Evolutionary conservation across 108 stramenopile species (phyloP).

Genomic region (Skeletonema marinoi): DNA sequence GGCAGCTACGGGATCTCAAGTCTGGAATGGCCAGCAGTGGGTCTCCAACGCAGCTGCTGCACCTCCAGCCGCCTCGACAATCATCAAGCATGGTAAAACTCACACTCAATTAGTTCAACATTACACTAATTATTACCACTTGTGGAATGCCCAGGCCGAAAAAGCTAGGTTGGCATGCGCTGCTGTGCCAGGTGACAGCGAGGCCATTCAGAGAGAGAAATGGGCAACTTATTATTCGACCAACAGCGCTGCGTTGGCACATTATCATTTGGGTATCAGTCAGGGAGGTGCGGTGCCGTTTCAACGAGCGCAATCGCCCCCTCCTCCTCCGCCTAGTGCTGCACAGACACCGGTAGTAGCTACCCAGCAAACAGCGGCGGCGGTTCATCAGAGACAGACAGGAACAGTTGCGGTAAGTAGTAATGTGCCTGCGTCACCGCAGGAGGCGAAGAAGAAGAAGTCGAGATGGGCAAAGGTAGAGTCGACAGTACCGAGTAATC

Average conservation of each 20-base stretch:
- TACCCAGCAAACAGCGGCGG: slow-evolving; percentile 9
- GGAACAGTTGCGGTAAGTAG: slow-evolving; percentile 5
- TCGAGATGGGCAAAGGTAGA: slow-evolving; percentile 13
- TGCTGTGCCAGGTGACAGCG: not conserved
- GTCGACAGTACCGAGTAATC: slow-evolving; percentile 3
- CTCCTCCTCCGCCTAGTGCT: slow-evolving; percentile 53
- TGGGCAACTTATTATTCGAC: slow-evolving; percentile 73
- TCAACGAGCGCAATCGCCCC: slow-evolving; percentile 44
- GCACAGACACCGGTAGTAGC: slow-evolving; percentile 8
- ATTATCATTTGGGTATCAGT: slow-evolving; percentile 55
- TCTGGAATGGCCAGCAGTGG: slow-evolving; percentile 24
- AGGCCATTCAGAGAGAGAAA: slow-evolving; percentile 16
- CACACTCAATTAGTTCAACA: slow-evolving; percentile 33
- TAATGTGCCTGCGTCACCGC: not conserved
- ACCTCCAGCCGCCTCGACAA: not conserved
- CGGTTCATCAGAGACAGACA: slow-evolving; percentile 1
- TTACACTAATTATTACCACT: slow-evolving; percentile 65
- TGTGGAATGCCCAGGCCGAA: slow-evolving; percentile 49
- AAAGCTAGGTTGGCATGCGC: slow-evolving; percentile 12
- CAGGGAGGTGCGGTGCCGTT: slow-evolving; percentile 44
- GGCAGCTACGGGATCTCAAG: slow-evolving; percentile 2
- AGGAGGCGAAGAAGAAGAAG: slow-evolving; percentile 1
- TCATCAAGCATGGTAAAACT: slow-evolving; percentile 38
- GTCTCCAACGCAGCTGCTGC: not conserved
- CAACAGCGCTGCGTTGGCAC: slow-evolving; percentile 61